Percentiles rank a stretch among this genome's conserved stretches.
Conservation (phyloP, 2,329 filamentous ascomycete genomes). For the Aspergillus luchuensis region DNA sequence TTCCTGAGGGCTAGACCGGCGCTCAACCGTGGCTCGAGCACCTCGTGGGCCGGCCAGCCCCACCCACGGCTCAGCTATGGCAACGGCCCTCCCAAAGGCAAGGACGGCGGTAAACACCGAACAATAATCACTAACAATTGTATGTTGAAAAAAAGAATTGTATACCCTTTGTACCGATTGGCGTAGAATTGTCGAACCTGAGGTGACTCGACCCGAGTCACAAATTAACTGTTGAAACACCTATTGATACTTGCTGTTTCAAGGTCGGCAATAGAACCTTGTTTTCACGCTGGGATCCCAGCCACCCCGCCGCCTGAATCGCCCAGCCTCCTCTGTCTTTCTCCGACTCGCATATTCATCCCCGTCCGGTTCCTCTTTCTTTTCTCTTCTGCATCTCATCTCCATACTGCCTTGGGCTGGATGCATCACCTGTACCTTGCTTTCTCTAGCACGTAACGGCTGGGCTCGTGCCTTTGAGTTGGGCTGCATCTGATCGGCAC, state of each 20-base stretch:
- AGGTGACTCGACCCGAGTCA: neutral
- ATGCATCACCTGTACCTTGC: slow-evolving; percentile 8
- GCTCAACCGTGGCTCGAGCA: slow-evolving; percentile 15
- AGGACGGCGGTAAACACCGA: slow-evolving; percentile 9
- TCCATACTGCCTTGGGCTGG: slow-evolving; percentile 1
- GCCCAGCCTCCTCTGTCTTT: slow-evolving; percentile 35
- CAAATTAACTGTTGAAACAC: neutral
- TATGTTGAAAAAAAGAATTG: neutral
- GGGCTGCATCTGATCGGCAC: slow-evolving; percentile 18
- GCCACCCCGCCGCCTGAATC: slow-evolving; percentile 34
- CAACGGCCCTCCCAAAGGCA: neutral
- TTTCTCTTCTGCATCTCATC: slow-evolving; percentile 4
- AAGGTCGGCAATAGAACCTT: too few relatives aligned
- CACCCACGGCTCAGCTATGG: slow-evolving; percentile 9
- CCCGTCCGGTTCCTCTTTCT: slow-evolving; percentile 1
- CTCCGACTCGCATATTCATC: slow-evolving; percentile 15
- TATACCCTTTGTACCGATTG: neutral
- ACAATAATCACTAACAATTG: neutral
- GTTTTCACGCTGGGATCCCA: slow-evolving; percentile 22
- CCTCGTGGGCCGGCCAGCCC: slow-evolving; percentile 10
- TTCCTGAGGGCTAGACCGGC: neutral
- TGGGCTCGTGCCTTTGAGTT: slow-evolving; percentile 16
- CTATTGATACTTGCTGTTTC: too few relatives aligned
- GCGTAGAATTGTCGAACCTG: neutral
- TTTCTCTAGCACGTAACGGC: slow-evolving; percentile 9